Conservation (phyloP, 768 basidiomycete species). For the Boletus rufocinnamomeus region DNA sequence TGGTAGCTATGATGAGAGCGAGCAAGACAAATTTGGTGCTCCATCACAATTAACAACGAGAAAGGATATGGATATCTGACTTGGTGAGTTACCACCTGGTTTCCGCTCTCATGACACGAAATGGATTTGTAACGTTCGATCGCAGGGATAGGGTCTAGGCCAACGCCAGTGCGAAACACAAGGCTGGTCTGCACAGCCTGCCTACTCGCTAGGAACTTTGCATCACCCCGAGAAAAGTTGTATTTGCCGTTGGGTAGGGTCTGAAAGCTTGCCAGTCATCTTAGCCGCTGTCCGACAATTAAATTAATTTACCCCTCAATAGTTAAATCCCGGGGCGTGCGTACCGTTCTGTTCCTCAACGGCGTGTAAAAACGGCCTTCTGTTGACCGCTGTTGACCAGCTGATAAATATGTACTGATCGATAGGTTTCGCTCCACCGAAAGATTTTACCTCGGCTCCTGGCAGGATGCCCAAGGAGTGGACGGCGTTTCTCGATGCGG, state of each 20-base stretch:
- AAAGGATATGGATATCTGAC: slow-evolving; percentile 28
- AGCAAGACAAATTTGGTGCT: slow-evolving; percentile 31
- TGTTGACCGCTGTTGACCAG: slow-evolving; percentile 23
- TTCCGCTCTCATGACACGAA: slow-evolving; percentile 14
- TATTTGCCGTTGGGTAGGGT: slow-evolving; percentile 20
- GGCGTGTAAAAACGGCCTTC: slow-evolving; percentile 19
- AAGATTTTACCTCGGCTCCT: slow-evolving; percentile 8
- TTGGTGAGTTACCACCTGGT: slow-evolving; percentile 15
- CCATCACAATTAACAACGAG: slow-evolving; percentile 35
- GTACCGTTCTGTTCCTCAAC: slow-evolving; percentile 6
- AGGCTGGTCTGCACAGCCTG: slow-evolving; percentile 12
- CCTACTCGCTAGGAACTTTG: slow-evolving; percentile 2
- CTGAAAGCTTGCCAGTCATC: slow-evolving; percentile 9
- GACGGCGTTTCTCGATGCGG: slow-evolving; percentile 4
- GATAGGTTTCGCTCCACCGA: slow-evolving; percentile 1
- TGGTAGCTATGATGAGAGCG: slow-evolving; percentile 23
- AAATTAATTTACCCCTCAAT: slow-evolving; percentile 35
- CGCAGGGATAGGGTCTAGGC: slow-evolving; percentile 15
- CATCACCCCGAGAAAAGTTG: slow-evolving; percentile 10
- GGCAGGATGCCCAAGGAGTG: background rate
- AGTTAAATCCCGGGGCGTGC: slow-evolving; percentile 19
- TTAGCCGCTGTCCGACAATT: slow-evolving; percentile 20
- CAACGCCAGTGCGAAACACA: slow-evolving; percentile 14
- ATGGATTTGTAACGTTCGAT: slow-evolving; percentile 8
- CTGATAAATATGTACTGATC: slow-evolving; percentile 25